Conservation (phyloP, 768 basidiomycete species). For the Mycena vitilis region DNA sequence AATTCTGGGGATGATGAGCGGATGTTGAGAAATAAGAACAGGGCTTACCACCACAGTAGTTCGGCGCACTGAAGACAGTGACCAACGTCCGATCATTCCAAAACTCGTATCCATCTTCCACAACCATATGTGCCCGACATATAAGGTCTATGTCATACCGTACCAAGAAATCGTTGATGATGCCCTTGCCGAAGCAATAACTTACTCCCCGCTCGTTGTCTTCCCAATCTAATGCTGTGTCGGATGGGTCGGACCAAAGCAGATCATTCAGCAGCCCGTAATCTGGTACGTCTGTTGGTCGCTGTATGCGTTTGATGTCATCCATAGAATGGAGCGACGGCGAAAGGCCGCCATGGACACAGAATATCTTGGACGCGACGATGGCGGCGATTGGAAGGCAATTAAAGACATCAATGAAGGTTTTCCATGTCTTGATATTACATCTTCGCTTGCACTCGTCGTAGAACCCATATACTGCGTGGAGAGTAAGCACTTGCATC, state of each 20-base stretch:
- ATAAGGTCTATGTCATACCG: conserved; percentile 99
- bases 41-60: conserved; percentile 91
- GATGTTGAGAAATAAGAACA: conserved; percentile 5
- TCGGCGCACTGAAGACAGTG: conserved; percentile 98
- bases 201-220: conserved; percentile 99
- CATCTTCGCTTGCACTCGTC: conserved; percentile 99
- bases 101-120: conserved; percentile 99
- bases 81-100: conserved; percentile 99
- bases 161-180: conserved; percentile 95
- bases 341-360: conserved; percentile 96
- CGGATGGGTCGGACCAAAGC: conserved; percentile 98
- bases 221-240: conserved; percentile 98
- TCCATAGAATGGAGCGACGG: conserved; percentile 97
- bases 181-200: conserved; percentile 98
- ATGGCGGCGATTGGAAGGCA: conserved; percentile 98
- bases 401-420: conserved; percentile 99
- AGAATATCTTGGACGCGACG: conserved; percentile 99
- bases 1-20: conserved; percentile 68
- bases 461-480: conserved; percentile 96
- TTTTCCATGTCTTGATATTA: conserved; percentile 99
- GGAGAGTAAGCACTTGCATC: conserved; percentile 29
- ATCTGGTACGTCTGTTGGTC: conserved; percentile 98
- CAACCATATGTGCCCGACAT: conserved; percentile 99
- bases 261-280: conserved; percentile 97
- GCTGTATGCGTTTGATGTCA: conserved; percentile 96